Conservation (phyloP, 345 rosid genomes). For the Rhizophora apiculata region DNA sequence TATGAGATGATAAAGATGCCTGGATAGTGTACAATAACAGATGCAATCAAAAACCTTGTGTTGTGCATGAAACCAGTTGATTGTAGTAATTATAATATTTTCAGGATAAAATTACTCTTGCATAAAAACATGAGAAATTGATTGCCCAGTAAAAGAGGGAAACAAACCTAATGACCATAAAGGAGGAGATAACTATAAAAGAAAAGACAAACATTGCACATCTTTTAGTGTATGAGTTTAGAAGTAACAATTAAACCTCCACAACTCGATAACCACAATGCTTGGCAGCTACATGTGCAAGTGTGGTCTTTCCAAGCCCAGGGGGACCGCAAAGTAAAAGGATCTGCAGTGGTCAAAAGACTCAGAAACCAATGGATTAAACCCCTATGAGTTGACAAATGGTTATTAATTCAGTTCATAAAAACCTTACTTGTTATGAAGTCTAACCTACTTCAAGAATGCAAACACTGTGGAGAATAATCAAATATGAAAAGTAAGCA, state of each 20-base stretch:
- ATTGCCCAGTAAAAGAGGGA: neutral
- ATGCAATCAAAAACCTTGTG: no score
- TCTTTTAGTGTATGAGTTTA: neutral
- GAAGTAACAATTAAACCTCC: slow-evolving; percentile 53
- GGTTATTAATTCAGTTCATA: no score
- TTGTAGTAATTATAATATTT: neutral
- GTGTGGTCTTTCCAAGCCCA: slow-evolving; percentile 99
- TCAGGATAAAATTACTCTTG: slow-evolving; percentile 6
- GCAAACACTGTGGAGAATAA: no score
- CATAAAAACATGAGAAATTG: neutral
- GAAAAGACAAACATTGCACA: no score
- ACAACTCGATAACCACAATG: slow-evolving; percentile 96
- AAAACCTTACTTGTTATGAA: no score
- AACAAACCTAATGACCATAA: neutral
- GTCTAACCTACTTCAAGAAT: no score
- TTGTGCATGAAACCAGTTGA: no score
- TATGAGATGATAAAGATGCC: neutral
- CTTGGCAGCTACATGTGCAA: slow-evolving; percentile 94
- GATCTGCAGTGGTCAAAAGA: slow-evolving; percentile 52
- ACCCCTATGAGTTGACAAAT: slow-evolving; percentile 3
- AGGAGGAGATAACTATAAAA: no score
- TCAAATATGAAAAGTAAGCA: no score
- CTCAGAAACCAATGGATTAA: slow-evolving; percentile 7
- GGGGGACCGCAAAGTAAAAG: slow-evolving; percentile 97
- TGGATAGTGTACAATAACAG: no score